Evolutionary conservation across 768 basidiomycete species (phyloP).

Genomic region (Naganishia onofrii): DNA sequence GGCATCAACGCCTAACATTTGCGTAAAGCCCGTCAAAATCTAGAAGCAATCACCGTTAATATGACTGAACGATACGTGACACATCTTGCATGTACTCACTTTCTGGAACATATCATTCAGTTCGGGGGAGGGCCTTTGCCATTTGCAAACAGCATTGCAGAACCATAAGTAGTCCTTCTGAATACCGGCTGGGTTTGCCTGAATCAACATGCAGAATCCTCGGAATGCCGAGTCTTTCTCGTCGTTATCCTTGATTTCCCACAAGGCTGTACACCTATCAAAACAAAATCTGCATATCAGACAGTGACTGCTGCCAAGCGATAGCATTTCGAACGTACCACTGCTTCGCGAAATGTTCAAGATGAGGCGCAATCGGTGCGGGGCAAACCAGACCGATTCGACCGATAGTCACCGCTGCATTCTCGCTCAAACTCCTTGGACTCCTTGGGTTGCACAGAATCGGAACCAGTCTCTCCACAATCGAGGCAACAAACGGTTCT

Average conservation of each 20-base stretch:
- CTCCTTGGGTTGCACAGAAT: conserved; percentile 89
- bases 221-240: conserved; percentile 99
- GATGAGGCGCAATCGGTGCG: conserved; percentile 76
- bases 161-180: conserved; percentile 95
- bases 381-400: conserved; percentile 94
- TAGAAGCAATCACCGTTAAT: conserved; percentile 38
- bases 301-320: neutral
- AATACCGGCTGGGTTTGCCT: conserved; percentile 88
- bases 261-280: conserved; percentile 74
- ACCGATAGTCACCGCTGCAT: conserved; percentile 97
- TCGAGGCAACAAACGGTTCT: conserved; percentile 81
- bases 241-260: conserved; percentile 98
- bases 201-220: conserved; percentile 91
- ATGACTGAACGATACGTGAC: too few species aligned
- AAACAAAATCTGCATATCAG: neutral
- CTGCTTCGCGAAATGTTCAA: conserved; percentile 84
- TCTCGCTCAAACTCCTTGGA: conserved; percentile 90
- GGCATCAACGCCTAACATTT: conserved; percentile 69
- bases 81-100: conserved; percentile 43
- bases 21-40: conserved; percentile 83
- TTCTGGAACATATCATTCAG: conserved; percentile 89
- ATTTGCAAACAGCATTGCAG: conserved; percentile 94
- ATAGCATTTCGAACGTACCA: conserved; percentile 59
- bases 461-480: conserved; percentile 84
- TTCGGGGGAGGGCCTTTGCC: conserved; percentile 87